phyloP scores from a whole-genome alignment of 352 stramenopile species.

The Phytophthora tubulina region DNA sequence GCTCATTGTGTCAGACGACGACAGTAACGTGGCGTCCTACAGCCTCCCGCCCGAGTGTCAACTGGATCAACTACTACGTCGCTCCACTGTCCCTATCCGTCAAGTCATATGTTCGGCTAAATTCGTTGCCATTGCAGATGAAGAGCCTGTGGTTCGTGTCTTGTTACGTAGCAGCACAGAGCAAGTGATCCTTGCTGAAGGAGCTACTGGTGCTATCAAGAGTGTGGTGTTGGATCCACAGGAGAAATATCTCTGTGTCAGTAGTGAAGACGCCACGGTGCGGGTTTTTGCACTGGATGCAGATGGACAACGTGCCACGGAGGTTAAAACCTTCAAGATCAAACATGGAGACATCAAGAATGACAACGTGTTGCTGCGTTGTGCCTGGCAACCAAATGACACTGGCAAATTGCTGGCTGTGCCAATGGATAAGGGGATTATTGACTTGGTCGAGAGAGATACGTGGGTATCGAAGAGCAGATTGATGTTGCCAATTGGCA shows the following conservation, averaged over 20 bases:
- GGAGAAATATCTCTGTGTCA: conserved; percentile 72
- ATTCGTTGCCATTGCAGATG: conserved; percentile 77
- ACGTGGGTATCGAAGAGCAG: conserved; percentile 55
- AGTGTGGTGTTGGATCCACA: conserved; percentile 74
- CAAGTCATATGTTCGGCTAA: conserved; percentile 69
- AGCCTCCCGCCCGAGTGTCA: conserved; percentile 59
- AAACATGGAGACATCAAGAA: conserved; percentile 67
- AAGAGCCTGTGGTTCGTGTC: conserved; percentile 80
- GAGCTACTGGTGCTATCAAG: conserved; percentile 74
- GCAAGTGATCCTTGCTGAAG: conserved; percentile 69
- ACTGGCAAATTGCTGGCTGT: conserved; percentile 61
- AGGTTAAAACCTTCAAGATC: conserved; percentile 62
- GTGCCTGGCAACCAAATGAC: conserved; percentile 65
- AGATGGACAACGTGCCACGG: conserved; percentile 45
- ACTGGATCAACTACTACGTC: conserved; percentile 70
- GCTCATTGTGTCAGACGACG: conserved; percentile 75
- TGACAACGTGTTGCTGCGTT: conserved; percentile 72
- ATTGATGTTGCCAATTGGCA: conserved; percentile 67
- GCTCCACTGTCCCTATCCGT: conserved; percentile 79
- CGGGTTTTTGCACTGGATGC: conserved; percentile 73
- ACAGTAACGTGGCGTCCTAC: conserved; percentile 78
- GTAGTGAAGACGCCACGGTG: conserved; percentile 75
- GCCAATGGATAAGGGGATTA: conserved; percentile 68
- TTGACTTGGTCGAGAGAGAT: conserved; percentile 67
- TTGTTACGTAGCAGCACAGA: conserved; percentile 63